Evolutionary conservation across 2,329 filamentous ascomycete genomes (phyloP).

Genomic region (Fusarium sambucinum): DNA sequence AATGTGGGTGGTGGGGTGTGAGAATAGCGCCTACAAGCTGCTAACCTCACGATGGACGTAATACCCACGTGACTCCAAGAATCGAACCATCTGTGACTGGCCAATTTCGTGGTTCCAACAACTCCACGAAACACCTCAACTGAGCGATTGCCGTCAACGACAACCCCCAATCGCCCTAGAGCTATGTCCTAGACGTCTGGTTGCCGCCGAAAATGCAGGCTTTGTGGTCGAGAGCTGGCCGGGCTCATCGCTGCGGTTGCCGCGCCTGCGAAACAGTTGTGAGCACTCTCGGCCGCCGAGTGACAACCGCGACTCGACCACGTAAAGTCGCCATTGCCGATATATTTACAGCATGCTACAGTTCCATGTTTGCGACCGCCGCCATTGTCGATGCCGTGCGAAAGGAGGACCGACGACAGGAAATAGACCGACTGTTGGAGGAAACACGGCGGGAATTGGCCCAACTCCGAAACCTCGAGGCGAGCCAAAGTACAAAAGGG

Average conservation of each 20-base stretch:
- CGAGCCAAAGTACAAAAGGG: conserved; percentile 26
- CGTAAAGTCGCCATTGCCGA: conserved; percentile 65
- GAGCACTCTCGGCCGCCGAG: conserved; percentile 62
- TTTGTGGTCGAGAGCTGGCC: conserved; percentile 75
- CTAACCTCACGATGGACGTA: neutral
- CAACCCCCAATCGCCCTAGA: conserved; percentile 25
- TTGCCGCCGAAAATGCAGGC: conserved; percentile 69
- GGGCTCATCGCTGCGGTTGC: conserved; percentile 73
- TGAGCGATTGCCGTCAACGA: conserved; percentile 30
- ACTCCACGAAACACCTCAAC: conserved; percentile 44
- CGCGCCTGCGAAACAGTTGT: conserved; percentile 68
- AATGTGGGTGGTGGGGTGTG: conserved; percentile 47
- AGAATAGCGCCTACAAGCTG: conserved; percentile 32
- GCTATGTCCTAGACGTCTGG: conserved; percentile 43
- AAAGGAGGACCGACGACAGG: conserved; percentile 68
- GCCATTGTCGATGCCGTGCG: conserved; percentile 70
- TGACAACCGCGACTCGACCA: conserved; percentile 61
- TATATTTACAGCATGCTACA: conserved; percentile 75
- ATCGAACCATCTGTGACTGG: conserved; percentile 48
- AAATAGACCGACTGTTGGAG: conserved; percentile 72
- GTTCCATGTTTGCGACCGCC: conserved; percentile 74
- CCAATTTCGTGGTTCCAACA: conserved; percentile 40
- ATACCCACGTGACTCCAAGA: conserved; percentile 42
- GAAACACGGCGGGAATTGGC: conserved; percentile 63
- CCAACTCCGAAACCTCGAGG: conserved; percentile 47